phyloP scores from a whole-genome alignment of 805 yeast genomes.

The Novakomyces olei region DNA sequence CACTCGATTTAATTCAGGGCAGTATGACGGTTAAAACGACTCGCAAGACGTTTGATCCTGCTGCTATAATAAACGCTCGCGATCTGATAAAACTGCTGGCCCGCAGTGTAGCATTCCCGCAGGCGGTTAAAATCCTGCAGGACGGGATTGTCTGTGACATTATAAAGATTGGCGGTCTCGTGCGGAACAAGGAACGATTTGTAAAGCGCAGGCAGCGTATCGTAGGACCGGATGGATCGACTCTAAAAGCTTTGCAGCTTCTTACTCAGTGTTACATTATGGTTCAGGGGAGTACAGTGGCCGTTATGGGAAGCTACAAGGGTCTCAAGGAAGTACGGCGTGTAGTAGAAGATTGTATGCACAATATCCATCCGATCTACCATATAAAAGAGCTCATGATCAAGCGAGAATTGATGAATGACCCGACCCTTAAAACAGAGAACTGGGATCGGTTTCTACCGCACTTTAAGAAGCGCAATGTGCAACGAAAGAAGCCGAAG shows the following conservation, averaged over 20 bases:
- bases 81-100: constrained; percentile 84
- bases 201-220: constrained; percentile 88
- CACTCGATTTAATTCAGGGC: constrained; percentile 79
- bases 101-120: constrained; percentile 91
- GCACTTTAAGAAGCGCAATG: constrained; percentile 86
- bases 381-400: constrained; percentile 95
- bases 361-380: constrained; percentile 89
- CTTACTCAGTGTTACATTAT: constrained; percentile 86
- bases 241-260: constrained; percentile 82
- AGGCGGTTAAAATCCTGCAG: constrained; percentile 73
- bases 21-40: constrained; percentile 94
- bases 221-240: constrained; percentile 93
- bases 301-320: constrained; percentile 89
- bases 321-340: constrained; percentile 83
- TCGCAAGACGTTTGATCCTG: constrained; percentile 87
- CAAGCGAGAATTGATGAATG: constrained; percentile 80
- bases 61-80: constrained; percentile 77
- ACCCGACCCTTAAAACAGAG: constrained; percentile 85
- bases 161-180: constrained; percentile 78
- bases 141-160: constrained; percentile 93
- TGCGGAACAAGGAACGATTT: constrained; percentile 77
- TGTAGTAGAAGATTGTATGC: constrained; percentile 95
- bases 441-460: constrained; percentile 96
- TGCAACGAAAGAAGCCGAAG: constrained; percentile 75
- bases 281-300: constrained; percentile 93